Conservation (phyloP, 225 moss, liverwort and hornwort genomes). For the Polytrichum formosum region DNA sequence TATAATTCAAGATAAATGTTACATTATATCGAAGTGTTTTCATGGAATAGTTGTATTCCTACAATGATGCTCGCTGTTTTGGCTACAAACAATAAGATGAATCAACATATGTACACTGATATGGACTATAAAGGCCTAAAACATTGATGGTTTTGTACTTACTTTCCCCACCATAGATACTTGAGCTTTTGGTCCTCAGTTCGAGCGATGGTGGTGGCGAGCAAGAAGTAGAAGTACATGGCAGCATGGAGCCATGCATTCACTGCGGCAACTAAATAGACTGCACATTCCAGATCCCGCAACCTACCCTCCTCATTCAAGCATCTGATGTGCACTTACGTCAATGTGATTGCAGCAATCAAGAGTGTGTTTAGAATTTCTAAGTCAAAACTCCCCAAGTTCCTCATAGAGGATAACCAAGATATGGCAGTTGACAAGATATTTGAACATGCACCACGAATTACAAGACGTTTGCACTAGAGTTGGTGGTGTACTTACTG, state of each 20-base stretch:
- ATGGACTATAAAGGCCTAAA: background rate
- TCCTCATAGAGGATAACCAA: background rate
- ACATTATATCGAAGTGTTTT: too few relatives aligned
- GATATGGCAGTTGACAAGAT: background rate
- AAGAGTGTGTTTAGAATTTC: background rate
- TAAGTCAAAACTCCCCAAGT: background rate
- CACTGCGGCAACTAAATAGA: slow-evolving; percentile 79
- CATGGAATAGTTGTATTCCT: too few relatives aligned
- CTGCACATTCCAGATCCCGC: slow-evolving; percentile 36
- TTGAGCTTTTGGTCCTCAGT: background rate
- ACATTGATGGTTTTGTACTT: background rate
- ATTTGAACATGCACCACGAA: background rate
- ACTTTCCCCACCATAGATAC: slow-evolving; percentile 8
- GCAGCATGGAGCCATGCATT: slow-evolving; percentile 80
- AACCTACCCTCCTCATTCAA: too few relatives aligned
- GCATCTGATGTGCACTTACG: too few relatives aligned
- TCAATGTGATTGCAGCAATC: too few relatives aligned
- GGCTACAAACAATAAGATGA: too few relatives aligned
- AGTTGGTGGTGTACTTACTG: slow-evolving; percentile 30
- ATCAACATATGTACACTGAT: too few relatives aligned
- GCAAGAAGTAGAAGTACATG: slow-evolving; percentile 88
- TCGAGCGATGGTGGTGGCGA: slow-evolving; percentile 63
- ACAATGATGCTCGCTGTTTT: too few relatives aligned
- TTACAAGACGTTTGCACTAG: background rate
- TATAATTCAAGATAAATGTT: too few relatives aligned